These are phyloP conservation scores for Pichia pseudocactophila DNA, from an alignment of 805 yeast species.

Conservation along the genomic window DNA sequence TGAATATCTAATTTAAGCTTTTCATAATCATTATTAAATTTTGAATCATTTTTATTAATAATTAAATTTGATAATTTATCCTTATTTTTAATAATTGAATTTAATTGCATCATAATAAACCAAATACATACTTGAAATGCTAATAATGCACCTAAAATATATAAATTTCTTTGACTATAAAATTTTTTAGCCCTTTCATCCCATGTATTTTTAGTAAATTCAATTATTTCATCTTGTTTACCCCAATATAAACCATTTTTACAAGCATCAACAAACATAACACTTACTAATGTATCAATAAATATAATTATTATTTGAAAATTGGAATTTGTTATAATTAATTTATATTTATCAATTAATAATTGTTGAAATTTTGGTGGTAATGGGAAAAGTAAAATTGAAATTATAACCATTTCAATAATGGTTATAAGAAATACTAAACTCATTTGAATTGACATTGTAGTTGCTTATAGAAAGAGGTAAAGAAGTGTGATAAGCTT, in stretches of 20 bases:
- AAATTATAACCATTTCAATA: constrained; percentile 35
- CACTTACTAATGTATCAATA: constrained; percentile 24
- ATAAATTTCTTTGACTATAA: constrained; percentile 49
- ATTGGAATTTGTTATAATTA: constrained; percentile 28
- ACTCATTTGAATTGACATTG: constrained; percentile 27
- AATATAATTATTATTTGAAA: constrained; percentile 36
- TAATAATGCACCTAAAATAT: constrained; percentile 45
- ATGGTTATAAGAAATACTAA: constrained; percentile 34
- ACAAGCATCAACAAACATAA: constrained; percentile 40
- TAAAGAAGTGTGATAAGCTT: too few species aligned
- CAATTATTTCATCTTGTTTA: constrained; percentile 9
- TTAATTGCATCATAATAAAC: constrained; percentile 36
- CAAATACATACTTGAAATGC: constrained; percentile 37
- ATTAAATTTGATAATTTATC: constrained; percentile 15
- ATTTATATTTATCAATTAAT: constrained; percentile 28
- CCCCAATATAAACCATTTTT: constrained; percentile 18
- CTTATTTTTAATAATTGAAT: constrained; percentile 34
- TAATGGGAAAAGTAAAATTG: constrained; percentile 39
- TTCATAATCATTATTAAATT: constrained; percentile 13
- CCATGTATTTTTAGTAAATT: constrained; percentile 20
- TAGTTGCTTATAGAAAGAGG: neutral
- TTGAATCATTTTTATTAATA: constrained; percentile 10
- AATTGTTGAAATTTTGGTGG: constrained; percentile 35
- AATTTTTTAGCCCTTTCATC: constrained; percentile 38
- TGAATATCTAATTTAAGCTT: constrained; percentile 18